These are phyloP conservation scores for Monosporascus ibericus DNA, from an alignment of 2,329 filamentous ascomycete species.

Conservation along the genomic window DNA sequence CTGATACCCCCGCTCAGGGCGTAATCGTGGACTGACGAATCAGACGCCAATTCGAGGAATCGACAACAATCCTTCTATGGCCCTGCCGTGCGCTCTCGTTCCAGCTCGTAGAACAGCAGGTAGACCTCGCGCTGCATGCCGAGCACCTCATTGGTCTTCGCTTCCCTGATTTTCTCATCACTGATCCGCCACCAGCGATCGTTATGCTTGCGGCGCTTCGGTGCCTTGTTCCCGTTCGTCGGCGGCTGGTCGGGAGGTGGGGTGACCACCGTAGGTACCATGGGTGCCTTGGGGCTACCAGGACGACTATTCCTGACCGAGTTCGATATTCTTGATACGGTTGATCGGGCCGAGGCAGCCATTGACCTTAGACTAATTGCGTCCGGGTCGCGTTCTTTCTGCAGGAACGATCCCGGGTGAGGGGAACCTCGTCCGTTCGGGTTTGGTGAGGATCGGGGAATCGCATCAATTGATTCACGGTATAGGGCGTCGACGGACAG, in stretches of 20 bases:
- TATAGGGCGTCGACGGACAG: constrained; percentile 28
- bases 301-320: constrained; percentile 28
- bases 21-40: no score
- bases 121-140: constrained; percentile 96
- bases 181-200: constrained; percentile 97
- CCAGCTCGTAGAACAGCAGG: constrained; percentile 89
- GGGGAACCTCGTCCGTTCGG: constrained; percentile 9
- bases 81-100: constrained; percentile 36
- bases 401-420: constrained; percentile 16
- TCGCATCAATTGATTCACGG: constrained; percentile 14
- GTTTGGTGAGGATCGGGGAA: constrained; percentile 10
- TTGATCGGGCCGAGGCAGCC: constrained; percentile 49
- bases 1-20: neutral
- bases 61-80: constrained; percentile 4
- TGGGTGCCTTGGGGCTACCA: constrained; percentile 19
- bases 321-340: constrained; percentile 42
- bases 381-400: constrained; percentile 40
- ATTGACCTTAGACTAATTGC: constrained; percentile 49
- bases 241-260: constrained; percentile 10
- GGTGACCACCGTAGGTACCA: constrained; percentile 16
- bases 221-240: constrained; percentile 10
- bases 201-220: constrained; percentile 50
- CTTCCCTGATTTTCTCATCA: constrained; percentile 93
- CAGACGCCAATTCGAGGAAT: neutral
- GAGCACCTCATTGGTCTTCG: constrained; percentile 84